phyloP scores from a whole-genome alignment of 2,329 filamentous ascomycete genomes.

The Chaetomiaceae sp. region DNA sequence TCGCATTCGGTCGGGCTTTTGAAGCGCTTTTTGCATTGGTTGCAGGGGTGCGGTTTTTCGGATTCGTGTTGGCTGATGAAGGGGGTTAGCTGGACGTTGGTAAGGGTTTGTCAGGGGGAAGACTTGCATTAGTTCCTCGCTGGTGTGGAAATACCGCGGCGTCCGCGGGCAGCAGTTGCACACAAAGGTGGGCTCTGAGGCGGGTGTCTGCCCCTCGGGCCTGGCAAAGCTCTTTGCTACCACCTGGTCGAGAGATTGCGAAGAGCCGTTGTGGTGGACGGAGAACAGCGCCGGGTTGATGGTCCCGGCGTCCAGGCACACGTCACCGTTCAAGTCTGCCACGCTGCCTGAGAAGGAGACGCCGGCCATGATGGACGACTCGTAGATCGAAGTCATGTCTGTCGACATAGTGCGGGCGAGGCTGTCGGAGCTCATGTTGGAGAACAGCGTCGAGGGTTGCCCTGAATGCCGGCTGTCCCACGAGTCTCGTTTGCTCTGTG shows the following conservation, averaged over 20 bases:
- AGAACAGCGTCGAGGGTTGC: conserved; percentile 20
- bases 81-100: not conserved
- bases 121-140: conserved; percentile 20
- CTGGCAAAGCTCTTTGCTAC: not conserved
- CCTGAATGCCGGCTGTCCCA: conserved; percentile 18
- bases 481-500: conserved; percentile 17
- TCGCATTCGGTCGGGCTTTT: conserved; percentile 26
- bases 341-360: conserved; percentile 10
- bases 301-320: conserved; percentile 5
- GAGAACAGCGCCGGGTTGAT: conserved; percentile 15
- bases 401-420: conserved; percentile 22
- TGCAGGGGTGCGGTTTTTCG: conserved; percentile 25
- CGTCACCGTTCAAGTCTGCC: conserved; percentile 4
- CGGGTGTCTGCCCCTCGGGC: not conserved
- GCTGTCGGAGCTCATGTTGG: conserved; percentile 23
- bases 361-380: conserved; percentile 14
- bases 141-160: conserved; percentile 19
- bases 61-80: conserved; percentile 21
- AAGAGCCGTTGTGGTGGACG: not conserved
- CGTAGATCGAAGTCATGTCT: conserved; percentile 25
- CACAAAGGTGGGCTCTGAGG: conserved; percentile 11
- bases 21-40: conserved; percentile 25
- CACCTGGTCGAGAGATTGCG: conserved; percentile 7
- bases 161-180: conserved; percentile 24
- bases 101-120: not conserved